Evolutionary conservation across 305 asterid genomes (phyloP).

Genomic region (Solanum aculeatissimum): DNA sequence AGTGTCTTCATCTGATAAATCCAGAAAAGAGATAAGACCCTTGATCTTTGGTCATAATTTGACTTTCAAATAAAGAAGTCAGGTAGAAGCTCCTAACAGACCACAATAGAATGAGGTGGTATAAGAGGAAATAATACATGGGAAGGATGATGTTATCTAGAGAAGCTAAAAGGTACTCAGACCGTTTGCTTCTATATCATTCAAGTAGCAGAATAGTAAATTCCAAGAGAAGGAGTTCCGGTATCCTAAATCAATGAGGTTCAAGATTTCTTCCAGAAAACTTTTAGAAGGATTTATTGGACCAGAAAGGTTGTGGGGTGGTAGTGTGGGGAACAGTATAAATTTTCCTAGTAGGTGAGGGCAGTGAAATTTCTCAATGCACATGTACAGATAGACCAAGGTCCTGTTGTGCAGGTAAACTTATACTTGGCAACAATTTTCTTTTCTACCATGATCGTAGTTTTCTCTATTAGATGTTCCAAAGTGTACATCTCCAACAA

Average conservation of each 20-base stretch:
- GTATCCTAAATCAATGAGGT: neutral
- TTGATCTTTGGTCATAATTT: neutral
- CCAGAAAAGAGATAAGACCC: neutral
- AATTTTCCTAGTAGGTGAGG: neutral
- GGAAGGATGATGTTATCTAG: neutral
- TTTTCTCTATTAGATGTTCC: neutral
- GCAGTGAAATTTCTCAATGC: neutral
- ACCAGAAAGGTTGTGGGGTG: neutral
- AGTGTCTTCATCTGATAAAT: neutral
- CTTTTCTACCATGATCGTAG: neutral
- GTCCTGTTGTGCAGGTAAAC: neutral
- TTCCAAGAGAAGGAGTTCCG: neutral
- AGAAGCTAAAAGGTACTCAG: neutral
- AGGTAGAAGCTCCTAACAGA: neutral
- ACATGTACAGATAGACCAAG: neutral
- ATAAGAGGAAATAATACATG: neutral
- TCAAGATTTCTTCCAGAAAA: neutral
- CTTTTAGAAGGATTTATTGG: neutral
- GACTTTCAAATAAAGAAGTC: neutral
- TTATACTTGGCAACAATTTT: neutral
- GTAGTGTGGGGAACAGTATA: neutral
- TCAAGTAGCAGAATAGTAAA: neutral
- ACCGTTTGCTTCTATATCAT: neutral
- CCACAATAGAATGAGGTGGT: neutral
- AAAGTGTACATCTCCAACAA: neutral